Base-by-base conservation (phyloP, 2,329 filamentous ascomycete genomes). In the Scedosporium minutisporum region DNA sequence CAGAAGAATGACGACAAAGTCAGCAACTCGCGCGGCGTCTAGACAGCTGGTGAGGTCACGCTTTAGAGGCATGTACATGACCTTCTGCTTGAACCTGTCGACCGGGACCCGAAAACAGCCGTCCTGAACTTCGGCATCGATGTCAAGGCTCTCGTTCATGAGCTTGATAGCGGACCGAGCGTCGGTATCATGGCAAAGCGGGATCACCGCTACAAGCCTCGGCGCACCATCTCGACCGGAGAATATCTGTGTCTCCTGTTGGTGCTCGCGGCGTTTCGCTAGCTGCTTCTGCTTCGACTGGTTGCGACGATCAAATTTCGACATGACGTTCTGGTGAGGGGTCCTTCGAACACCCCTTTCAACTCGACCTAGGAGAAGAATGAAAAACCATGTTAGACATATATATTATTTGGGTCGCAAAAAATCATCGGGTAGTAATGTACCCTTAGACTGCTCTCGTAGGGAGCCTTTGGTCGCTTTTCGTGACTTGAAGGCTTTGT, bases 261-360 rank as follows among this genome's bases (percentile, higher is more conserved):
- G 82, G 71, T 95, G 89, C 69, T 95, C 91, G 71, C 87, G 87
- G 71, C 92, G 87, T 76, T 97, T 97, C 68, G 87, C 81, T 65
- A 89, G 79, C 70, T 93, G 90, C 74, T 88, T 87, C 80, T 99
- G 95, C 75, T 93, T 93, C 68, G 91, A 90, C 79, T 96, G 91
- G 75, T 99, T 97, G 69, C 91, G 87, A 64, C 95, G 89, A 76
- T 96, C 92, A 74, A 99, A 84, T 77, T 97, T 99, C 64, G 92
- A 96, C 90, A 97, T 93, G 77, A 97, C 86, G 78, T 96, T 91
- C 74, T 99, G 95, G 74, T 96, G 91, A 62, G 91, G 91, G 16
- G 93, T 96, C 75, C 91, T 96, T 71, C 93, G 87, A 69, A 81
- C 80, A 65, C 88, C 87, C 69, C 82, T 85, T 71, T 96, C 90